Base-by-base conservation (phyloP, 192 early-diverging fungal species). In the Coemansia sp. region DNA sequence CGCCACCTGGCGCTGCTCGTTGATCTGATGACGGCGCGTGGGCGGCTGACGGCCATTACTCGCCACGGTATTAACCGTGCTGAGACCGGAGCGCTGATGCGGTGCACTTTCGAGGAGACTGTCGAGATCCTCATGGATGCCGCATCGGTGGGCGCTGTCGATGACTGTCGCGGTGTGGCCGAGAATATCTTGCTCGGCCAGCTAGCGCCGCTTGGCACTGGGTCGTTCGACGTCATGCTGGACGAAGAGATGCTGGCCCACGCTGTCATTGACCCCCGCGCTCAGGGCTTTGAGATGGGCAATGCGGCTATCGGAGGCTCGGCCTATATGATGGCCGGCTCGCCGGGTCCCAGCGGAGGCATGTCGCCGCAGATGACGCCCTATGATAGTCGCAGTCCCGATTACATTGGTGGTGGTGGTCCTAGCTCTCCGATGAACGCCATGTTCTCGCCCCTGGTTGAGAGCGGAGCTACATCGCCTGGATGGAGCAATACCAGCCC, bases 181-280 rank as follows among this genome's bases (percentile, higher is more conserved):
- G 97, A 98, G 76, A 97, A 95, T 80, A 96, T 99, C 38, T 90
- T 99, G 86, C 86, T 99, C 42, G 97, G 97, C 48, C 96, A 99
- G 85, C 84, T 99, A 39, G 96, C 97, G 17, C 94, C 95, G 60
- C 76, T 99, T 48, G 97, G 97, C 60, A 96, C 97, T 0, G 96
- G 96, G 66, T 88, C 89, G 68, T 94, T 98, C 76, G 95, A 94
- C 64, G 89, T 99, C 57, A 86, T 95, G 84, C 85, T 99, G 70
- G 93, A 99, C 73, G 93, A 94, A 78, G 93, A 96, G 42, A 91
- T 91, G 92, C 82, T 99, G 34, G 88, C 88, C 66, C 86, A 87
- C 6, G 91, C 88, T 3, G 86, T 87, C 15, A 75, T 86, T 25
- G 84, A 88, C n/a, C 73, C 82, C 15, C 86, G 85, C 41, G 70